phyloP scores from a whole-genome alignment of 2,329 filamentous ascomycete genomes.

The Ophiostoma quercus region DNA sequence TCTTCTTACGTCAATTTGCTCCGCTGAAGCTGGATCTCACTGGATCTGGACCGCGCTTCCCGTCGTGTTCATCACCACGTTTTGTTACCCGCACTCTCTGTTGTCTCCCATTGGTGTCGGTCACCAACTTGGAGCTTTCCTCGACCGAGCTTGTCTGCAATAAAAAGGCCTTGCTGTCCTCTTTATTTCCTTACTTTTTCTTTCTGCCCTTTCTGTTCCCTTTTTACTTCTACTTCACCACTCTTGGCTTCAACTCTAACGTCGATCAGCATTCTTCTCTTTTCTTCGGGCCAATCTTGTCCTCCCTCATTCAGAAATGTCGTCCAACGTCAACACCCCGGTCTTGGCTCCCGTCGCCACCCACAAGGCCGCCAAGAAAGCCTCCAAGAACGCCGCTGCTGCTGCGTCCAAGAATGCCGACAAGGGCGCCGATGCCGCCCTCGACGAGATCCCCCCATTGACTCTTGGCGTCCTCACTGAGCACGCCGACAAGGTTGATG shows the following conservation, averaged over 20 bases:
- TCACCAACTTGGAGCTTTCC: constrained; percentile 14
- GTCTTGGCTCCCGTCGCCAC: constrained; percentile 50
- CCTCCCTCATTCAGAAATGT: constrained; percentile 56
- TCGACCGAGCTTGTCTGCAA: constrained; percentile 7
- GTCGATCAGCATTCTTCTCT: constrained; percentile 65
- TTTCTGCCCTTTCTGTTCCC: not conserved
- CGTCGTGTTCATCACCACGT: constrained; percentile 16
- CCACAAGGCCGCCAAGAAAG: constrained; percentile 27
- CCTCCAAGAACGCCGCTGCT: constrained; percentile 13
- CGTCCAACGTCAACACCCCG: constrained; percentile 61
- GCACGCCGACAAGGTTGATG: constrained; percentile 58
- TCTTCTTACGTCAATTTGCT: constrained; percentile 17
- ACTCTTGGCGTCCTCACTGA: constrained; percentile 53
- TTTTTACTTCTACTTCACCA: not conserved
- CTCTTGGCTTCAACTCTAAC: constrained; percentile 20
- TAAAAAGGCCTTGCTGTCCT: constrained; percentile 17
- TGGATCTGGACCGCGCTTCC: constrained; percentile 16
- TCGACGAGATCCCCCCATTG: constrained; percentile 57
- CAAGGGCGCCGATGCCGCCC: constrained; percentile 27
- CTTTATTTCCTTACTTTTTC: not conserved
- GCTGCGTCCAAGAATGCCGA: constrained; percentile 20
- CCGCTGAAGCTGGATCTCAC: constrained; percentile 17
- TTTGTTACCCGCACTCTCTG: not conserved
- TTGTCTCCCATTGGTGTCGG: constrained; percentile 8
- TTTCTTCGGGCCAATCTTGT: constrained; percentile 76